Conservation (phyloP, 768 basidiomycete genomes). For the Suillus fuscotomentosus region DNA sequence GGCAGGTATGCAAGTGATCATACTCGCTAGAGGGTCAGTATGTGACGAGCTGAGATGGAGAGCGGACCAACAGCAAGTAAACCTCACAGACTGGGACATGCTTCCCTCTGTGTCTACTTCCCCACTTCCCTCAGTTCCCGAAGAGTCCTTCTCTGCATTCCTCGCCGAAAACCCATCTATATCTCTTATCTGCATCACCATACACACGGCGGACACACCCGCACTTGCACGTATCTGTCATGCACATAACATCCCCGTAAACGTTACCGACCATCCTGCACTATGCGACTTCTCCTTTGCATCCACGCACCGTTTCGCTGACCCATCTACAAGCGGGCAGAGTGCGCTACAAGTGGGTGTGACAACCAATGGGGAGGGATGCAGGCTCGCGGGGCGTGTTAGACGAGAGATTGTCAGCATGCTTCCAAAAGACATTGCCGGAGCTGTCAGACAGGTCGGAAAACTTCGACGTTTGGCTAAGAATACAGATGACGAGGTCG, state of each 20-base stretch:
- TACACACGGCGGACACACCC: conserved; percentile 47
- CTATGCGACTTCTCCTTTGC: conserved; percentile 91
- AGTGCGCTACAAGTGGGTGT: conserved; percentile 74
- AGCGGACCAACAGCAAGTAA: conserved; percentile 51
- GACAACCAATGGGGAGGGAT: conserved; percentile 91
- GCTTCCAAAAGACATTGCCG: conserved; percentile 70
- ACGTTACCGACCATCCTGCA: conserved; percentile 82
- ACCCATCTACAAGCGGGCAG: conserved; percentile 40
- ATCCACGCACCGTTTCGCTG: conserved; percentile 78
- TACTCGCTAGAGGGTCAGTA: conserved; percentile 57
- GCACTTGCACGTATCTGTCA: conserved; percentile 56
- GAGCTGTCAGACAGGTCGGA: conserved; percentile 74
- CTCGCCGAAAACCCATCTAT: conserved; percentile 33
- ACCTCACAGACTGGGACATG: conserved; percentile 53
- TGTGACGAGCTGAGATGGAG: conserved; percentile 77
- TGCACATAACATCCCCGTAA: conserved; percentile 66
- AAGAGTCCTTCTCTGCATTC: conserved; percentile 46
- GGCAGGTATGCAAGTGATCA: conserved; percentile 67
- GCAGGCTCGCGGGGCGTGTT: conserved; percentile 77
- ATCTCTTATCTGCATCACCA: conserved; percentile 78
- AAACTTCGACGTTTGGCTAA: conserved; percentile 57
- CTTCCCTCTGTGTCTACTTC: conserved; percentile 37
- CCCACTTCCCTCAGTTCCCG: background rate
- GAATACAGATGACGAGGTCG: conserved; percentile 17
- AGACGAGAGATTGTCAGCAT: conserved; percentile 78